A percentile compares a stretch with the other conserved stretches of the same genome.
These are phyloP conservation scores for Prosopis cineraria DNA, from an alignment of 306 rosid species.

Conservation along the genomic window DNA sequence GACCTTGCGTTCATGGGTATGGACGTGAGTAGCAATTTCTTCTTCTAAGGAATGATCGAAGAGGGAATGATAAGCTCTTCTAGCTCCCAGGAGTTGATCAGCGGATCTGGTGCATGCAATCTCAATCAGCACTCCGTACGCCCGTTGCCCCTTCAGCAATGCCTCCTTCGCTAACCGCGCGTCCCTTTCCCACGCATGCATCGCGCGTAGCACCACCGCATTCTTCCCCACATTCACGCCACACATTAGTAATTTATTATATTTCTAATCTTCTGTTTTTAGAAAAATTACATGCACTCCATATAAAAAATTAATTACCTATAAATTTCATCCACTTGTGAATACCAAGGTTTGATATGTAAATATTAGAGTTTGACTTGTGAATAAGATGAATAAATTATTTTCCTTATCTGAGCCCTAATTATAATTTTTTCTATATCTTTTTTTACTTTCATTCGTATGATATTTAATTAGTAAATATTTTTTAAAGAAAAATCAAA, in stretches of 20 bases:
- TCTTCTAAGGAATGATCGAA: conserved; percentile 95
- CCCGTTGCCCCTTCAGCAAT: conserved; percentile 52
- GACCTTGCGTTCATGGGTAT: conserved; percentile 69
- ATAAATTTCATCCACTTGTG: too few species aligned
- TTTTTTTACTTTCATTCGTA: too few species aligned
- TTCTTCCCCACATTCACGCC: conserved; percentile 38
- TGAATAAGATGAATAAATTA: too few species aligned
- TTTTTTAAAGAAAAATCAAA: too few species aligned
- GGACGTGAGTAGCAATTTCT: conserved; percentile 69
- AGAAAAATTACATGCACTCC: too few species aligned
- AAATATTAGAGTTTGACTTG: too few species aligned
- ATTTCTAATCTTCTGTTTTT: too few species aligned
- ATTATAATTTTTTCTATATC: too few species aligned
- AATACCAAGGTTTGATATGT: too few species aligned
- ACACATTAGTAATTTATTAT: neutral
- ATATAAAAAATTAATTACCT: too few species aligned
- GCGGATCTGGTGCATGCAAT: conserved; percentile 83
- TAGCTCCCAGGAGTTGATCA: conserved; percentile 75
- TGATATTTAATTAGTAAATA: too few species aligned
- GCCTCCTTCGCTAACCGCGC: conserved; percentile 83
- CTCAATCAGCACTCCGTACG: conserved; percentile 65
- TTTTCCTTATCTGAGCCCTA: too few species aligned
- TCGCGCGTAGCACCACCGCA: conserved; percentile 77
- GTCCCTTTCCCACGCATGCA: conserved; percentile 97
- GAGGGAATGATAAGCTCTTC: conserved; percentile 91